These are phyloP conservation scores for Millerozyma miso DNA, from an alignment of 805 yeast species.

Conservation along the genomic window DNA sequence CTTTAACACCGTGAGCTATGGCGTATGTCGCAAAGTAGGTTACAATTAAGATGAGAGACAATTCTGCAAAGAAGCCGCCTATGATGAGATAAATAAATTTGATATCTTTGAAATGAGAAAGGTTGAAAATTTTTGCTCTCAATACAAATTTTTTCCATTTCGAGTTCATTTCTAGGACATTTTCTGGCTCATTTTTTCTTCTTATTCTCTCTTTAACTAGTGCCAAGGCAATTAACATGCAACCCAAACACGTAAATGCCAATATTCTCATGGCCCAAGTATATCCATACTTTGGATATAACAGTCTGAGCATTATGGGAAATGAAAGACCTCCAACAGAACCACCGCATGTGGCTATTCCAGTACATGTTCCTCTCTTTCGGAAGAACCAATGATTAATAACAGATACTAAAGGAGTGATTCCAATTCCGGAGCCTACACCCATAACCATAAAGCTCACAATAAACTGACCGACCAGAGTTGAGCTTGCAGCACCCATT, in stretches of 20 bases:
- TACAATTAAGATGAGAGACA: conserved; percentile 46
- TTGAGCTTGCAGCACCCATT: conserved; percentile 52
- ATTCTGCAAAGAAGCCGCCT: conserved; percentile 46
- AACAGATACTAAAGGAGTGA: conserved; percentile 58
- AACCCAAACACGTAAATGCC: conserved; percentile 28
- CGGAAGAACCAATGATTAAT: conserved; percentile 63
- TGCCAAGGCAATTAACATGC: conserved; percentile 19
- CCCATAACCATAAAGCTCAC: conserved; percentile 49
- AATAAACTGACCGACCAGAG: conserved; percentile 54
- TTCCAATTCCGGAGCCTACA: conserved; percentile 52
- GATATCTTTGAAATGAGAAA: conserved; percentile 34
- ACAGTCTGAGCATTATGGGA: conserved; percentile 48
- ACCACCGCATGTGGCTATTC: conserved; percentile 63
- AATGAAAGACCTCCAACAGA: conserved; percentile 62
- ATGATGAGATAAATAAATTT: conserved; percentile 30
- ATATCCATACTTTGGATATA: conserved; percentile 49
- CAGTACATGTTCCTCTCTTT: conserved; percentile 43
- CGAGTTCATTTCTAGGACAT: not conserved
- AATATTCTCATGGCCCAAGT: conserved; percentile 56
- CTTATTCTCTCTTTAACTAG: conserved; percentile 27
- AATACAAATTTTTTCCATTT: not conserved
- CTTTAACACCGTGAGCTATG: conserved; percentile 42
- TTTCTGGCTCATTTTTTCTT: not conserved
- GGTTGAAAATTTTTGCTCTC: conserved; percentile 6
- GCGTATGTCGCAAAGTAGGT: conserved; percentile 61